Evolutionary conservation across 2,329 filamentous ascomycete species (phyloP).

Genomic region (Clarireedia hainanense): DNA sequence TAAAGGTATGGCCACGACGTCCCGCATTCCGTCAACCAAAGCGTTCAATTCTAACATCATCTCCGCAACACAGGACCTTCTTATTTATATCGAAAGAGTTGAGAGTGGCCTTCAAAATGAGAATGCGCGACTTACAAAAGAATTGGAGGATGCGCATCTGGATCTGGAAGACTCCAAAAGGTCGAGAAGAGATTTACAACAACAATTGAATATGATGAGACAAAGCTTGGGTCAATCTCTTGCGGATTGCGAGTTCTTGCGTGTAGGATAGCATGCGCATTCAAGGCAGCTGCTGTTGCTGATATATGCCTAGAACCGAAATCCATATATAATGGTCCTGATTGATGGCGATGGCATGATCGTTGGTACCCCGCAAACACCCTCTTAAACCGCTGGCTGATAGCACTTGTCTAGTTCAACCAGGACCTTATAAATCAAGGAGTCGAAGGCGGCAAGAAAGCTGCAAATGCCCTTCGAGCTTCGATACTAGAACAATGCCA

Average conservation of each 20-base stretch:
- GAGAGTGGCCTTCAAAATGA: slow-evolving; percentile 39
- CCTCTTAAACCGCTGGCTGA: slow-evolving; percentile 7
- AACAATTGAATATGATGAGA: slow-evolving; percentile 36
- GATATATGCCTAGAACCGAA: slow-evolving; percentile 31
- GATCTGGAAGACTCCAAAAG: slow-evolving; percentile 44
- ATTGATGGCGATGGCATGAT: slow-evolving; percentile 57
- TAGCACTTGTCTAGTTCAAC: slow-evolving; percentile 42
- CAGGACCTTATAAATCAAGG: slow-evolving; percentile 46
- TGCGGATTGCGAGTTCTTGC: slow-evolving; percentile 37
- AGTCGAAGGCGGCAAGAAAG: slow-evolving; percentile 33
- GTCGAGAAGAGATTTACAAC: slow-evolving; percentile 43
- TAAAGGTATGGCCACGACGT: slow-evolving; percentile 36
- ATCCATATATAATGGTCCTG: slow-evolving; percentile 52
- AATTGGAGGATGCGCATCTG: slow-evolving; percentile 38
- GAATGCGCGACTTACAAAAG: slow-evolving; percentile 34
- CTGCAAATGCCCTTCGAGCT: slow-evolving; percentile 38
- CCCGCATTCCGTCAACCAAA: background rate
- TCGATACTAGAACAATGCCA: slow-evolving; percentile 41
- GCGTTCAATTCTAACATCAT: background rate
- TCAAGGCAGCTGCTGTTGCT: background rate
- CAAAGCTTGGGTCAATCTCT: slow-evolving; percentile 30
- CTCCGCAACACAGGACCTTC: slow-evolving; percentile 35
- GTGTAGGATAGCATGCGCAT: slow-evolving; percentile 32
- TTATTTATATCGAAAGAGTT: slow-evolving; percentile 38
- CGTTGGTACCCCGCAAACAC: slow-evolving; percentile 33